phyloP scores from a whole-genome alignment of 2,329 filamentous ascomycete genomes.

The Venturia effusa region DNA sequence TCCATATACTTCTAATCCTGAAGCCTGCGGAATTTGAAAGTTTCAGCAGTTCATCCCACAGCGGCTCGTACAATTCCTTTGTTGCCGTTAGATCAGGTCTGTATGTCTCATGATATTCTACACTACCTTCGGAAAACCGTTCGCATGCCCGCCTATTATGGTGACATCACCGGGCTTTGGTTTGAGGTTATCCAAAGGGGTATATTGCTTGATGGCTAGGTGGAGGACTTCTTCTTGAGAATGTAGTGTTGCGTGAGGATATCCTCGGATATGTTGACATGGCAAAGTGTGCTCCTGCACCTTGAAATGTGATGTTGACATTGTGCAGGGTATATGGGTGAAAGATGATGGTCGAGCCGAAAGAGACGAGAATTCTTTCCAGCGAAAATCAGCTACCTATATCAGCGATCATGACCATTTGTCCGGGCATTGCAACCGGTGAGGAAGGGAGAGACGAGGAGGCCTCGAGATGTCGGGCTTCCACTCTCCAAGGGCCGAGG shows the following conservation, averaged over 20 bases:
- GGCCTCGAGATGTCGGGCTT: no score
- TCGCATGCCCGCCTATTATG: constrained; percentile 78
- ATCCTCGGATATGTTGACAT: constrained; percentile 73
- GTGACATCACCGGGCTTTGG: constrained; percentile 70
- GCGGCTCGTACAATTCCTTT: constrained; percentile 81
- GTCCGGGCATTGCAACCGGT: no score
- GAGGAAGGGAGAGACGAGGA: no score
- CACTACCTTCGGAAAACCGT: constrained; percentile 77
- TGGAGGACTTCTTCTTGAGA: constrained; percentile 65
- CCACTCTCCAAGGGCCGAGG: no score
- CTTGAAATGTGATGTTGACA: constrained; percentile 41
- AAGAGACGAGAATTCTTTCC: background rate
- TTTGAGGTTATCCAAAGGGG: constrained; percentile 56
- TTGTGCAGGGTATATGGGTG: no score
- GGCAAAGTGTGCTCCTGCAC: constrained; percentile 65
- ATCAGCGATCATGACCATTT: no score
- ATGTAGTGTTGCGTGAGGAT: constrained; percentile 58
- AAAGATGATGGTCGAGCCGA: background rate
- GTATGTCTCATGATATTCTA: background rate
- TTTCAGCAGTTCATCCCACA: constrained; percentile 73
- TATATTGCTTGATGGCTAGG: constrained; percentile 80
- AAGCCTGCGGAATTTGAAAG: constrained; percentile 49
- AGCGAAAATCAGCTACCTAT: no score
- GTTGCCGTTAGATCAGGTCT: constrained; percentile 12
- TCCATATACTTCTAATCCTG: constrained; percentile 73